Base-by-base conservation (phyloP, 2,329 filamentous ascomycete species). In the Exserohilum turcica region DNA sequence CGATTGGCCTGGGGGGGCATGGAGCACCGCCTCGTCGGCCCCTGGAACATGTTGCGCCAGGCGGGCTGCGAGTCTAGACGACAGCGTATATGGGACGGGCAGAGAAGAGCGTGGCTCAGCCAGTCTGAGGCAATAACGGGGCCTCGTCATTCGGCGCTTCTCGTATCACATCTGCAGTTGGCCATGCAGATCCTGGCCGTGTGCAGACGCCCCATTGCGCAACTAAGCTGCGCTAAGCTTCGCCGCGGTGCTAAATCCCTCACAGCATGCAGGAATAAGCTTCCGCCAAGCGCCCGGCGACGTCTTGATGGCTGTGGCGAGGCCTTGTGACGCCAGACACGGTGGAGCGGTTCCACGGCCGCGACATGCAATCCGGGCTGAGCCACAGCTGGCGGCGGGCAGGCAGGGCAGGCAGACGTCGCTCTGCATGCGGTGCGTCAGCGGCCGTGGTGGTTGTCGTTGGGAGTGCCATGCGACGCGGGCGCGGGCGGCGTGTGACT, bases 211-310 rank as follows among this genome's bases (percentile, higher is more conserved):
- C 36, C 42, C 44, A 31, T 47, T 53, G 49, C 57, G 55, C 53
- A 44, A 40, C 52, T 60, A 57, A 57, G 58, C 56, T 58, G 36
- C 21, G 50, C 43, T 48, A 72, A 72, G 69, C 69, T 65, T 68
- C 59, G 53, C 61, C 54, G 60, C 56, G 47, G 21, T 16, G 15
- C 36, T 61, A 68, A 65, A 66, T 67, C 47, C 63, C 67, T 46
- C 66, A 67, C 28, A 49, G 51, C 52, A 44, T 12, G 52, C 47
- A 43, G 55, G 56, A 46, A 60, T 55, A 72, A 71, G 68, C 69
- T 54, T 45, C 21, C 21, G 53, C 49, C 60, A 70, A 72, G 67
- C 60, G 45, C 54, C 50, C 27, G 12, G 10, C 28, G 1, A 51
- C 15, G 27, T 39, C 68, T 72, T 71, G 65, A 66, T n/a, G n/a